These are phyloP conservation scores for Stereum hirsutum DNA, from an alignment of 1,284 basidiomycete genomes.

Conservation along the genomic window DNA sequence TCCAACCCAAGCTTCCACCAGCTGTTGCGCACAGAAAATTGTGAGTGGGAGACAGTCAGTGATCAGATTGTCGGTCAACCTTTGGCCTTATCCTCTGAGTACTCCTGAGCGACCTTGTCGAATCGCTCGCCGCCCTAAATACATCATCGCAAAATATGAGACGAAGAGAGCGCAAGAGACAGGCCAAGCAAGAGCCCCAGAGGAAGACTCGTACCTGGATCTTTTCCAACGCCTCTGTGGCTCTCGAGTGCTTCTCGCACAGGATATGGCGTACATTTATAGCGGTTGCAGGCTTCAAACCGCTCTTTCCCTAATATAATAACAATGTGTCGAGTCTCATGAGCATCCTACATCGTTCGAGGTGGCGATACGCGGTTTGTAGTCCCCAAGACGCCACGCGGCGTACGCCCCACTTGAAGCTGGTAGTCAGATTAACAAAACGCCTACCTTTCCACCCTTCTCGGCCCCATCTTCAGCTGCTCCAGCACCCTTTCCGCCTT, in stretches of 20 bases:
- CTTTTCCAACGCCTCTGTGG: constrained; percentile 66
- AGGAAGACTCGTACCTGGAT: constrained; percentile 42
- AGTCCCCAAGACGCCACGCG: neutral
- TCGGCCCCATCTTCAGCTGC: constrained; percentile 24
- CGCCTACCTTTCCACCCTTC: neutral
- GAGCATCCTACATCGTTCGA: neutral
- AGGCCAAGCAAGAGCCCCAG: neutral
- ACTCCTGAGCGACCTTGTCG: constrained; percentile 80
- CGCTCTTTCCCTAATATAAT: constrained; percentile 37
- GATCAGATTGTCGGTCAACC: constrained; percentile 25
- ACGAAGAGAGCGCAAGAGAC: neutral
- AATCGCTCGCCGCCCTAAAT: constrained; percentile 70
- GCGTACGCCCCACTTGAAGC: no score
- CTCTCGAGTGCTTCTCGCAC: constrained; percentile 79
- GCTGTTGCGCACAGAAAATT: constrained; percentile 29
- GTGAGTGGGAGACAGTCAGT: neutral
- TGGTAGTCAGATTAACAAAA: no score
- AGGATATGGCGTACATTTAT: constrained; percentile 81
- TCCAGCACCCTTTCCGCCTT: constrained; percentile 19
- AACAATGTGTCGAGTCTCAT: neutral
- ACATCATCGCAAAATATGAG: neutral
- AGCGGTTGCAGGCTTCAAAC: constrained; percentile 65
- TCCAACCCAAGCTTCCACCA: constrained; percentile 80
- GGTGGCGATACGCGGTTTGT: neutral
- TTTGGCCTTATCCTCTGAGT: constrained; percentile 85